Evolutionary conservation across 768 basidiomycete genomes (phyloP).

Genomic region (Gymnopilus junonius): DNA sequence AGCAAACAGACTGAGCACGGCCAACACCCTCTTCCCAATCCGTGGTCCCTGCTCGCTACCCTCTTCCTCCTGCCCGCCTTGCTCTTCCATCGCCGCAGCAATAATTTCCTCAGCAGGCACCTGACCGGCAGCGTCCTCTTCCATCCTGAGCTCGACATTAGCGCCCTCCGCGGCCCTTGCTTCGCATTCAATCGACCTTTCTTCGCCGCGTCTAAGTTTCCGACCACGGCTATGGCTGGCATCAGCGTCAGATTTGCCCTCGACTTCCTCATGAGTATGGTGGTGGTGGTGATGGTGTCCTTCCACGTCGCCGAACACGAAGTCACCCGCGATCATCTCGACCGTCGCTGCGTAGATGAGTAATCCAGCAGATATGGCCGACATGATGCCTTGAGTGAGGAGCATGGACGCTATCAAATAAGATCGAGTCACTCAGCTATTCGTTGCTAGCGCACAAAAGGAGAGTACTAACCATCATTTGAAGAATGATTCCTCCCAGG

Average conservation of each 20-base stretch:
- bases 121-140: neutral
- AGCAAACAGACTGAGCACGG: conserved; percentile 61
- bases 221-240: neutral
- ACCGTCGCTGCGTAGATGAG: conserved; percentile 83
- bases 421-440: neutral
- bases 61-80: neutral
- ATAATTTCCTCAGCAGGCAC: neutral
- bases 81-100: neutral
- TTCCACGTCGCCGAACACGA: conserved; percentile 70
- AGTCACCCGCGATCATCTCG: conserved; percentile 88
- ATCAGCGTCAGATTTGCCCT: neutral
- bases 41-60: conserved; percentile 2
- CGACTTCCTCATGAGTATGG: conserved; percentile 16
- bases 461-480: neutral
- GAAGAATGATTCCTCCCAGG: conserved; percentile 19
- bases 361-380: conserved; percentile 83
- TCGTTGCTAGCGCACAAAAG: neutral
- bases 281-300: conserved; percentile 32
- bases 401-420: conserved; percentile 33
- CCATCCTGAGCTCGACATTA: conserved; percentile 3
- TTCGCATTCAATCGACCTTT: neutral
- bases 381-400: conserved; percentile 74
- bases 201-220: neutral
- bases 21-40: conserved; percentile 51
- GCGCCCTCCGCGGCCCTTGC: neutral